These are phyloP conservation scores for Gossypium rotundifolium DNA, from an alignment of 345 rosid genomes.

Conservation along the genomic window DNA sequence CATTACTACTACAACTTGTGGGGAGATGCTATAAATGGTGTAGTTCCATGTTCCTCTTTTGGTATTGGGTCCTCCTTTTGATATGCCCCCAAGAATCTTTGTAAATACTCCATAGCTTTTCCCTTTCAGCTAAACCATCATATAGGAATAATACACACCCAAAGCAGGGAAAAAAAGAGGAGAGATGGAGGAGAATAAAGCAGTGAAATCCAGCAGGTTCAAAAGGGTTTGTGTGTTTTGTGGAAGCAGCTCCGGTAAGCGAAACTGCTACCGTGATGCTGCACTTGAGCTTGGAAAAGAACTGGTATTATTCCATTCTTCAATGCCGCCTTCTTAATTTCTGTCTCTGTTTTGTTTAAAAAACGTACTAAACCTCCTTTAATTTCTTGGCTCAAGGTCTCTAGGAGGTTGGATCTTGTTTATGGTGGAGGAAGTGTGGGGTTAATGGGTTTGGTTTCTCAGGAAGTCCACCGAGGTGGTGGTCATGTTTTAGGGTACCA, in stretches of 20 bases:
- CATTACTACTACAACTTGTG: background rate
- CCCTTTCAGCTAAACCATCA: constrained; percentile 5
- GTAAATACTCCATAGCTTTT: background rate
- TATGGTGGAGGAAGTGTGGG: constrained; percentile 78
- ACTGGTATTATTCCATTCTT: constrained; percentile 34
- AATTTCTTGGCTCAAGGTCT: constrained; percentile 28
- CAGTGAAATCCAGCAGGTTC: constrained; percentile 45
- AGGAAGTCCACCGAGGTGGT: constrained; percentile 57
- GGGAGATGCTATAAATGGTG: constrained; percentile 20
- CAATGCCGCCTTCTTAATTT: background rate
- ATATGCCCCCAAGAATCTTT: constrained; percentile 6
- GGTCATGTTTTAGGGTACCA: constrained; percentile 63
- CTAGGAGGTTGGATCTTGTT: constrained; percentile 53
- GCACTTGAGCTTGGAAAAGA: constrained; percentile 79
- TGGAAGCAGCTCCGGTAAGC: constrained; percentile 82
- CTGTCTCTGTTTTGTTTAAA: background rate
- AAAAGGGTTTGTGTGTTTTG: constrained; percentile 85
- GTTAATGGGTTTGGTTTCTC: constrained; percentile 67
- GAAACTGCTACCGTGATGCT: constrained; percentile 63
- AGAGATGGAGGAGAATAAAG: constrained; percentile 26
- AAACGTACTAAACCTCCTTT: background rate
- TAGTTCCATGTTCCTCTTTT: constrained; percentile 16
- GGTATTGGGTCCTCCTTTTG: constrained; percentile 8
- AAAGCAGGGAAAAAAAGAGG: background rate
- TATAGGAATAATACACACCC: background rate